These are phyloP conservation scores for Lecanicillium sp. DNA, from an alignment of 2,329 filamentous ascomycete genomes.

Conservation along the genomic window DNA sequence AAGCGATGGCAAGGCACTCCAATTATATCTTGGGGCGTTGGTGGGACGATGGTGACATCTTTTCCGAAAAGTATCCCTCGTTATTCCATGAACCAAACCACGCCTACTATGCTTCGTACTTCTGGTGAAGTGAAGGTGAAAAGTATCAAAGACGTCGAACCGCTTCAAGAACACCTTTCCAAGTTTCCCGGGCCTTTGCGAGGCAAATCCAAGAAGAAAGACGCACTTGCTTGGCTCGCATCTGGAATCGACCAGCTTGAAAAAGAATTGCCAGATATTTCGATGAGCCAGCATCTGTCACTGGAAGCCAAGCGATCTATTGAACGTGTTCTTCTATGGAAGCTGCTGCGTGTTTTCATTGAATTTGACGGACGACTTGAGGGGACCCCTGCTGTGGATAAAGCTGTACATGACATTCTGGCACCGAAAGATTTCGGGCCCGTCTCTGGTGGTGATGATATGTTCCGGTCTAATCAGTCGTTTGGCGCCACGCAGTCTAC, in stretches of 20 bases:
- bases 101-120: conserved; percentile 72
- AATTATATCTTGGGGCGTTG: conserved; percentile 80
- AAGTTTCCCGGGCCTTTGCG: conserved; percentile 88
- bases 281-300: conserved; percentile 40
- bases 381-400: conserved; percentile 61
- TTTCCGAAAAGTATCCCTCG: conserved; percentile 86
- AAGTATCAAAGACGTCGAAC: conserved; percentile 64
- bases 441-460: conserved; percentile 14
- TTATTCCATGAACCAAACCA: conserved; percentile 65
- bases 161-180: conserved; percentile 61
- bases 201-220: conserved; percentile 92
- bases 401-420: conserved; percentile 66
- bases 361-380: conserved; percentile 82
- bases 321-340: conserved; percentile 82
- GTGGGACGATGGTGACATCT: conserved; percentile 70
- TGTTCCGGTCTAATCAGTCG: conserved; percentile 16
- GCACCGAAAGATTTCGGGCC: conserved; percentile 38
- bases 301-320: conserved; percentile 62
- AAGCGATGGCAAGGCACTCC: conserved; percentile 88
- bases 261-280: conserved; percentile 40
- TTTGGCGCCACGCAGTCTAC: conserved; percentile 17
- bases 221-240: conserved; percentile 72
- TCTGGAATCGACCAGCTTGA: conserved; percentile 69
- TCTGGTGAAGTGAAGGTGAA: conserved; percentile 76
- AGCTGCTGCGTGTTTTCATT: conserved; percentile 70